These are phyloP conservation scores for Pilobolus umbonatus DNA, from an alignment of 192 early-diverging fungal species.

Conservation along the genomic window DNA sequence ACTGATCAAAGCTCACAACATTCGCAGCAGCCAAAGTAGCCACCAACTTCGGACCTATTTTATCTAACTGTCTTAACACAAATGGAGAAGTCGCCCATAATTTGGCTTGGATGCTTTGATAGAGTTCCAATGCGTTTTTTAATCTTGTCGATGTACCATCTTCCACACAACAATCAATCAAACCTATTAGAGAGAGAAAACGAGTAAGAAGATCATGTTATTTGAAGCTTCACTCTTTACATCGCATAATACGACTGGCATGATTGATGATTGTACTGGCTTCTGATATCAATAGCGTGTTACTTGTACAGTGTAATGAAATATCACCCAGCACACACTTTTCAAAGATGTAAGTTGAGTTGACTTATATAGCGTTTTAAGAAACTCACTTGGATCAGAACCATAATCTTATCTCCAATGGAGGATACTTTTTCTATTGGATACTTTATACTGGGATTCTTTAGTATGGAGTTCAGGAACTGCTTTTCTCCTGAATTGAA, in stretches of 20 bases:
- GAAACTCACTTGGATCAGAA: slow-evolving; percentile 28
- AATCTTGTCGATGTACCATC: slow-evolving; percentile 13
- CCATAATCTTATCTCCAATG: slow-evolving; percentile 23
- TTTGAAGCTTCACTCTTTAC: slow-evolving; percentile 4
- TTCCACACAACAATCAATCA: slow-evolving; percentile 29
- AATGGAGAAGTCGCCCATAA: slow-evolving; percentile 49
- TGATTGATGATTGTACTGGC: slow-evolving; percentile 17
- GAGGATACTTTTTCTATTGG: slow-evolving; percentile 22
- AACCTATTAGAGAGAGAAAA: too few species aligned
- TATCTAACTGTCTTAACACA: slow-evolving; percentile 53
- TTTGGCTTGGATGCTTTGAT: slow-evolving; percentile 36
- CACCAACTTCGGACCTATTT: slow-evolving; percentile 47
- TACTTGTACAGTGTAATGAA: slow-evolving; percentile 19
- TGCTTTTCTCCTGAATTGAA: slow-evolving; percentile 27
- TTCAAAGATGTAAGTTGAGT: background rate
- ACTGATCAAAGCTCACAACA: slow-evolving; percentile 43
- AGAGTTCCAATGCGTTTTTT: slow-evolving; percentile 30
- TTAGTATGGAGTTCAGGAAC: slow-evolving; percentile 29
- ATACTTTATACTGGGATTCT: slow-evolving; percentile 31
- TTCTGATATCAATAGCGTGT: slow-evolving; percentile 18
- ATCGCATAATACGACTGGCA: slow-evolving; percentile 27
- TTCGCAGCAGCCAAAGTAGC: slow-evolving; percentile 42
- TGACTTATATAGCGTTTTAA: background rate
- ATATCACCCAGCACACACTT: slow-evolving; percentile 31
- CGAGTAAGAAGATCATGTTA: too few species aligned